Conservation (phyloP, 805 yeast species). For the Pichia deserticola region DNA sequence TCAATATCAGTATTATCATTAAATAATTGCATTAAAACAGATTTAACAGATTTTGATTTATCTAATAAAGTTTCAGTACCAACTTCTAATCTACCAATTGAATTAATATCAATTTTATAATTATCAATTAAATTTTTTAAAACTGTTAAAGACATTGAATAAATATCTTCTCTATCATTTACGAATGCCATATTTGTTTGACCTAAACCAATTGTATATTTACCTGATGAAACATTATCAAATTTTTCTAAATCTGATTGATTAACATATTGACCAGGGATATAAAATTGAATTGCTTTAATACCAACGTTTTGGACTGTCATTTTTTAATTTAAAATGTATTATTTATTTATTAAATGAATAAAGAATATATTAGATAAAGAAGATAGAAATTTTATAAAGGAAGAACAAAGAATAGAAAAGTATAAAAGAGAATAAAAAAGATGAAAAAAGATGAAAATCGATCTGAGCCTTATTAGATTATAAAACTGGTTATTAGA, state of each 20-base stretch:
- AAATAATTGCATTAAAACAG: conserved; percentile 90
- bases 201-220: conserved; percentile 97
- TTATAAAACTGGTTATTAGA: too few relatives aligned
- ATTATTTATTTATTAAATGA: too few relatives aligned
- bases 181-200: conserved; percentile 98
- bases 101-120: conserved; percentile 72
- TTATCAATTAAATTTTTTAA: conserved; percentile 68
- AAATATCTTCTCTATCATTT: conserved; percentile 94
- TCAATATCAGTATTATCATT: conserved; percentile 86
- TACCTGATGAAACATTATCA: conserved; percentile 87
- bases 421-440: too few relatives aligned
- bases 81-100: conserved; percentile 91
- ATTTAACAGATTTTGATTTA: conserved; percentile 93
- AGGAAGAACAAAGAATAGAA: too few relatives aligned
- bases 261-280: conserved; percentile 78
- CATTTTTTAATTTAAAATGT: not conserved
- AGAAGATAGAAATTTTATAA: too few relatives aligned
- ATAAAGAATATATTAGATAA: too few relatives aligned
- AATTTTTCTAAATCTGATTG: conserved; percentile 80
- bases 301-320: conserved; percentile 81
- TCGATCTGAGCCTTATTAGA: too few relatives aligned
- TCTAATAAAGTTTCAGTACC: conserved; percentile 97
- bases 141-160: conserved; percentile 90
- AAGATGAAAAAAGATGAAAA: too few relatives aligned
- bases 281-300: conserved; percentile 89